Conservation (phyloP, 108 stramenopile genomes). For the Skeletonema costatum region DNA sequence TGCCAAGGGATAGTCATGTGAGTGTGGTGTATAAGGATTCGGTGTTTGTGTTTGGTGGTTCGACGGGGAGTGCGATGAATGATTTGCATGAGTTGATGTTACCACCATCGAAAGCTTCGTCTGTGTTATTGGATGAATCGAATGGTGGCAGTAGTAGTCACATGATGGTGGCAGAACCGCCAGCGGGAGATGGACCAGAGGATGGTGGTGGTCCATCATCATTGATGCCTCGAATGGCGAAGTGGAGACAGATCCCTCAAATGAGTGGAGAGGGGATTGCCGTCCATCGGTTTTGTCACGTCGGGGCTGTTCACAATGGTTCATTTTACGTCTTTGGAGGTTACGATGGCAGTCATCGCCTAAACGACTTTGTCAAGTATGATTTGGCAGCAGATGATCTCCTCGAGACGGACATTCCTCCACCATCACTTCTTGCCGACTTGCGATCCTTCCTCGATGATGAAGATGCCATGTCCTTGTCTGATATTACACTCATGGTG, state of each 20-base stretch:
- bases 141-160: constrained; percentile 20
- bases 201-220: constrained; percentile 32
- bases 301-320: constrained; percentile 68
- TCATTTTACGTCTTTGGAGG: constrained; percentile 94
- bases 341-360: constrained; percentile 90
- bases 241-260: constrained; percentile 48
- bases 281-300: constrained; percentile 93
- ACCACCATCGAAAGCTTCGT: constrained; percentile 45
- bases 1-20: constrained; percentile 94
- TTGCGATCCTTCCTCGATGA: constrained; percentile 85
- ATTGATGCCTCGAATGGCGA: constrained; percentile 23
- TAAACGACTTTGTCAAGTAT: constrained; percentile 94
- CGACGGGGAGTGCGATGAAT: constrained; percentile 94
- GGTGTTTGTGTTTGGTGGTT: constrained; percentile 91
- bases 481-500: constrained; percentile 94
- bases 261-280: constrained; percentile 47
- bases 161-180: neutral
- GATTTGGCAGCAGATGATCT: constrained; percentile 42
- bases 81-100: constrained; percentile 93
- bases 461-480: constrained; percentile 61
- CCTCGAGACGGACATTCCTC: constrained; percentile 63
- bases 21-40: constrained; percentile 79
- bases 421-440: constrained; percentile 83
- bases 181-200: constrained; percentile 16
- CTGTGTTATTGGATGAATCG: neutral